phyloP scores from a whole-genome alignment of 2,329 filamentous ascomycete species.

The Ceratocystis ficicola region DNA sequence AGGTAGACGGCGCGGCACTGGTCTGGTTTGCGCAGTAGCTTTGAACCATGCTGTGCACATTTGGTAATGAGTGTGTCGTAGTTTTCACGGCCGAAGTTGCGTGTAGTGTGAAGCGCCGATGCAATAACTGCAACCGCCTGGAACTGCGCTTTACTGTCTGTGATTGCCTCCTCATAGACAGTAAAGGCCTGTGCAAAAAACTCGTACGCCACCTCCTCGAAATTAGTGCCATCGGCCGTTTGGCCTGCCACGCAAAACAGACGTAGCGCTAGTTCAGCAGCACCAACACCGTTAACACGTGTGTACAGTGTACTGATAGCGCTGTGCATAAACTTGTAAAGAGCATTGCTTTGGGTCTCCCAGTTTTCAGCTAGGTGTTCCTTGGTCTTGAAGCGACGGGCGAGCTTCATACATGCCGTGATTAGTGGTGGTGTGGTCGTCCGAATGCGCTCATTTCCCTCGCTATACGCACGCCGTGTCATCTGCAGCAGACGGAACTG shows the following conservation, averaged over 20 bases:
- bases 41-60: constrained; percentile 90
- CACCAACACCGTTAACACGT: constrained; percentile 62
- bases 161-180: constrained; percentile 91
- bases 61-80: constrained; percentile 98
- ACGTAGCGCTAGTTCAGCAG: constrained; percentile 76
- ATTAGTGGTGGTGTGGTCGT: constrained; percentile 90
- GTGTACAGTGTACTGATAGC: constrained; percentile 77
- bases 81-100: constrained; percentile 90
- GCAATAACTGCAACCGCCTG: constrained; percentile 94
- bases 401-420: constrained; percentile 79
- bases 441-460: constrained; percentile 89
- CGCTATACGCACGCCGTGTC: constrained; percentile 71
- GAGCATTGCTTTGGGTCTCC: constrained; percentile 54
- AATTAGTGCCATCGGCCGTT: constrained; percentile 78
- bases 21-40: constrained; percentile 92
- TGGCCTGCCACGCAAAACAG: constrained; percentile 87
- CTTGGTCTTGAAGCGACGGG: constrained; percentile 73
- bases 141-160: constrained; percentile 92
- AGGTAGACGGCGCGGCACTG: constrained; percentile 95
- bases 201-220: constrained; percentile 94
- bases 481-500: constrained; percentile 90
- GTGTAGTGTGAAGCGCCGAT: constrained; percentile 72
- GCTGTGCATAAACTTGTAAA: constrained; percentile 94
- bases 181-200: constrained; percentile 98
- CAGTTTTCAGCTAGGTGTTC: constrained; percentile 67